phyloP scores from a whole-genome alignment of 2,329 filamentous ascomycete genomes.

The Fusarium dlaminii region DNA sequence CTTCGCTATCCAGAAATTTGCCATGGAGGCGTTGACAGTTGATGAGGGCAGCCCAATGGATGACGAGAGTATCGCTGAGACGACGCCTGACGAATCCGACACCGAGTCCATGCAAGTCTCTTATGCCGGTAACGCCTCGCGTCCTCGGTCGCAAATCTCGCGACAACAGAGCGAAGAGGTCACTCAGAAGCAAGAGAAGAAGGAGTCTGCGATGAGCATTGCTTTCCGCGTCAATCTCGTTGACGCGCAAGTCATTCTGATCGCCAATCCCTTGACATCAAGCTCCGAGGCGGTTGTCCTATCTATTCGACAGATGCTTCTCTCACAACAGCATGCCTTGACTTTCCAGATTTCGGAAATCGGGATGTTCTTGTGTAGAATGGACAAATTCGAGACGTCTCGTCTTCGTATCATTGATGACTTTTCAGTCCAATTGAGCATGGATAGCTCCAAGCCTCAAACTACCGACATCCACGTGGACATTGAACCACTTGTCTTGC shows the following conservation, averaged over 20 bases:
- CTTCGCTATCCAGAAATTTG: slow-evolving; percentile 86
- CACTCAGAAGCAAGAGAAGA: slow-evolving; percentile 31
- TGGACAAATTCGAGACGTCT: slow-evolving; percentile 96
- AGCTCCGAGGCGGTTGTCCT: slow-evolving; percentile 97
- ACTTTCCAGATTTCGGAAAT: slow-evolving; percentile 94
- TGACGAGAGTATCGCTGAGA: slow-evolving; percentile 64
- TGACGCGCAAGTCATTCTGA: slow-evolving; percentile 94
- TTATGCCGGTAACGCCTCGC: slow-evolving; percentile 50
- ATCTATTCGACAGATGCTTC: slow-evolving; percentile 89
- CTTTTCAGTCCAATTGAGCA: slow-evolving; percentile 89
- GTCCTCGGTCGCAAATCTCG: slow-evolving; percentile 43
- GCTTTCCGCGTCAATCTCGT: slow-evolving; percentile 94
- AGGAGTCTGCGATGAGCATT: slow-evolving; percentile 68
- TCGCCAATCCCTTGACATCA: slow-evolving; percentile 89
- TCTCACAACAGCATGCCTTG: slow-evolving; percentile 92
- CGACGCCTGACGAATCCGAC: slow-evolving; percentile 65
- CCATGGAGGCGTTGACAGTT: slow-evolving; percentile 72
- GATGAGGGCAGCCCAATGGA: slow-evolving; percentile 66
- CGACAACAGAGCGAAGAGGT: slow-evolving; percentile 34
- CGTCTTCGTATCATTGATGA: slow-evolving; percentile 94
- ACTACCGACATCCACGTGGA: slow-evolving; percentile 85
- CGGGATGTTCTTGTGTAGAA: slow-evolving; percentile 98
- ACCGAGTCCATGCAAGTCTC: slow-evolving; percentile 65
- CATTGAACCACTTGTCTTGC: slow-evolving; percentile 88
- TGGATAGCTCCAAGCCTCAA: slow-evolving; percentile 74